Base-by-base conservation (phyloP, 306 rosid genomes). In the Lathyrus oleraceus region DNA sequence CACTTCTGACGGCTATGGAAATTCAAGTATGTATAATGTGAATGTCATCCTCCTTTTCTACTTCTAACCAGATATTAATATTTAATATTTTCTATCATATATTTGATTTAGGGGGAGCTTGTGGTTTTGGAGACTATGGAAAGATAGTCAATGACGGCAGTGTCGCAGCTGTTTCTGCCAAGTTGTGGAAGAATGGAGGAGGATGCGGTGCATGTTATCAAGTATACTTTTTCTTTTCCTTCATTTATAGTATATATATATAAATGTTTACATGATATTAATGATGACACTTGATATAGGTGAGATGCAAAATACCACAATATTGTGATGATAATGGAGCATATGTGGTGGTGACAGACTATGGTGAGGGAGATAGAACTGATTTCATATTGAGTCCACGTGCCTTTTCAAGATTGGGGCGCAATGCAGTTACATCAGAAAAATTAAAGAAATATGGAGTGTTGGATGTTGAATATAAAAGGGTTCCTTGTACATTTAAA, bases 121-220 rank as follows among this genome's bases (percentile, higher is more conserved):
- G 98, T 77, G 96, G 98, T 1, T 93, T 59, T 60, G 90, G 89
- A 0, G 94, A 87, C 62, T 85, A 71, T n/a, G 98, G 98, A 81
- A 87, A 78, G 36, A 87, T 83, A 0, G 71, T 90, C 3, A 78
- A 93, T 40, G 85, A 81, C 64, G 98, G 96, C 52, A 79, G 28
- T n/a, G 98, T 93, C 0, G 28, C 96, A 42, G 94, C 86, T 2
- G 96, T 88, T 36, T 75, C 96, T 8, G 63, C 82, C 10, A 48
- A 30, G 57, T 84, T 93, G 20, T 93, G 79, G 63, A 85, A 44
- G 65, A 75, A 84, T 79, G 98, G 98, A 36, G 54, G 73, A 52
- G 98, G 90, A 1, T 93, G 97, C 62, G 98, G 98, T 70, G 83
- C 87, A 62, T 93, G 97, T 58, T 93, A 93, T 61, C 86, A 84